Conservation (phyloP, 805 yeast genomes). For the Metahyphopichia silvanorum region DNA sequence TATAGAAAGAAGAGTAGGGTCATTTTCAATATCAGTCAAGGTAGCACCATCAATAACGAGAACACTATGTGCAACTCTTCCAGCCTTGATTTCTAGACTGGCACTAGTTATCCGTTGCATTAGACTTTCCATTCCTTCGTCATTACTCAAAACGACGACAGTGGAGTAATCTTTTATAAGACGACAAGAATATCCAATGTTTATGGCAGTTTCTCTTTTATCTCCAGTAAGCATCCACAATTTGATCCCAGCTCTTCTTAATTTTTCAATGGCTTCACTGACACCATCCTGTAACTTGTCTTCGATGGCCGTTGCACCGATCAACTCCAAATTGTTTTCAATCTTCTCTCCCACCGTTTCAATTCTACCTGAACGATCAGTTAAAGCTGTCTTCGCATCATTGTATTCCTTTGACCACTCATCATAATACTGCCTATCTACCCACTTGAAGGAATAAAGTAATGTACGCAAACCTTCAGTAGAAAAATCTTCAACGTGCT, state of each 20-base stretch:
- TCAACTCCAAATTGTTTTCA: constrained; percentile 63
- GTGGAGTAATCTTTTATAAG: constrained; percentile 91
- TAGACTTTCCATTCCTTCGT: constrained; percentile 51
- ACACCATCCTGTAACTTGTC: constrained; percentile 98
- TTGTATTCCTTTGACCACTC: constrained; percentile 67
- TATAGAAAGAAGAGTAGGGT: constrained; percentile 65
- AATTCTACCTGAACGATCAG: constrained; percentile 60
- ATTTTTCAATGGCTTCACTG: constrained; percentile 87
- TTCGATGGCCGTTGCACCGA: constrained; percentile 97
- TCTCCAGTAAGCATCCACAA: constrained; percentile 99
- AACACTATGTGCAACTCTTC: constrained; percentile 88
- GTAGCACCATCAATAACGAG: constrained; percentile 95
- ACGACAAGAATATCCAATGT: constrained; percentile 92
- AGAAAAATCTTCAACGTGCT: constrained; percentile 90
- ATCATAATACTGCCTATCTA: constrained; percentile 55
- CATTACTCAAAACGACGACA: constrained; percentile 62
- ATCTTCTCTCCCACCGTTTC: constrained; percentile 70
- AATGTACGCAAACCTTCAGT: constrained; percentile 93
- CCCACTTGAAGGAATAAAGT: constrained; percentile 75
- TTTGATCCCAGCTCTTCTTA: constrained; percentile 89
- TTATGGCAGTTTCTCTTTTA: constrained; percentile 95
- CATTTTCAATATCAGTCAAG: constrained; percentile 65
- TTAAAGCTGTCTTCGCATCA: constrained; percentile 73
- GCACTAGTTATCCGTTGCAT: constrained; percentile 72
- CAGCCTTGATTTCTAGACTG: constrained; percentile 65